Percentiles rank a stretch among this genome's conserved stretches.
Evolutionary conservation across 805 yeast species (phyloP).

Genomic region (Teunomyces panamensis): DNA sequence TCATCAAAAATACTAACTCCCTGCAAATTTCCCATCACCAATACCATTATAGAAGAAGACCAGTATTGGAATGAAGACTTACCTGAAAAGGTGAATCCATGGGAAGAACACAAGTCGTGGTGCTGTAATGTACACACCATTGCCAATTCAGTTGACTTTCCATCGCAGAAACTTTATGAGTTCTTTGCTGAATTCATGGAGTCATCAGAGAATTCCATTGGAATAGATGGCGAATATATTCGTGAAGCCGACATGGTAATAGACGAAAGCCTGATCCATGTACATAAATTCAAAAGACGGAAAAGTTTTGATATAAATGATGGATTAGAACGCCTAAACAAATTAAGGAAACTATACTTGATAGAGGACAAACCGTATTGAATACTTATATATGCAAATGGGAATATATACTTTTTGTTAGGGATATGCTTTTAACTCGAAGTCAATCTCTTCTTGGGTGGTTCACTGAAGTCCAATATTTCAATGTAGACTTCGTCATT

Average conservation of each 20-base stretch:
- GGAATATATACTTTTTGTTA: too few species aligned
- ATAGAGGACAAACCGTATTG: conserved; percentile 8
- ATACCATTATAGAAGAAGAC: conserved; percentile 5
- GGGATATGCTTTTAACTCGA: neutral
- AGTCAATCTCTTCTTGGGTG: conserved; percentile 10
- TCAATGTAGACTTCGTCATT: conserved; percentile 70
- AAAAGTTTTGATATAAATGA: conserved; percentile 29
- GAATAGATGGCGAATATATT: conserved; percentile 23
- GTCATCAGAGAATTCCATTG: conserved; percentile 20
- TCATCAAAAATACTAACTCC: conserved; percentile 28
- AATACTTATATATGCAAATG: neutral
- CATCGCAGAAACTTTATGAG: conserved; percentile 7
- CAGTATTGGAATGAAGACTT: conserved; percentile 13
- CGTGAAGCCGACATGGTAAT: conserved; percentile 10
- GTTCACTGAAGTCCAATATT: conserved; percentile 71
- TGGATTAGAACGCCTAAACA: conserved; percentile 30
- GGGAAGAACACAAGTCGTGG: conserved; percentile 35
- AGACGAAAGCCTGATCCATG: neutral
- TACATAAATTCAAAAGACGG: conserved; percentile 13
- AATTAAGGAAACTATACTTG: conserved; percentile 35
- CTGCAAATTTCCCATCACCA: conserved; percentile 22
- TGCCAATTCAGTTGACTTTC: conserved; percentile 1
- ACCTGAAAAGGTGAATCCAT: conserved; percentile 15
- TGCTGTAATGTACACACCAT: conserved; percentile 23
- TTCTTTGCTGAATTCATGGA: conserved; percentile 25